Base-by-base conservation (phyloP, 352 stramenopile genomes). In the Pythium myriotylum region DNA sequence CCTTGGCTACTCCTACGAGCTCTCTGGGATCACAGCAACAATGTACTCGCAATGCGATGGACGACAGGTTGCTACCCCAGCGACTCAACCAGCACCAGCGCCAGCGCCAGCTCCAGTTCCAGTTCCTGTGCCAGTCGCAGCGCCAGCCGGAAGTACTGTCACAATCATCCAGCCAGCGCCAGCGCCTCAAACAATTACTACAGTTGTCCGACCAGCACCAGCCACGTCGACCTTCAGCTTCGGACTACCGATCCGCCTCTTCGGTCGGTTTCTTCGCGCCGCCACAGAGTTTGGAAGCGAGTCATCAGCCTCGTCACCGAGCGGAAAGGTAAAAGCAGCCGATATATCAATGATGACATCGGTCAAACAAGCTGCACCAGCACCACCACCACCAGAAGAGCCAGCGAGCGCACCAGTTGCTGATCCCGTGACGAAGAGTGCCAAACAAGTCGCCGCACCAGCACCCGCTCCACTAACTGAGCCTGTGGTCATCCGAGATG, bases 1-100 rank as follows among this genome's bases (percentile, higher is more conserved):
- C 10, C 39, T 77, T 3, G 69, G 69, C 27, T 77, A 77, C 43
- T 54, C 60, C 33, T 77, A 71, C 42, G 69, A 77, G 23, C 45
- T 76, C 0, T 56, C 58, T 0, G 68, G 68, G 1, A 23, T 76
- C 4, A 46, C 70, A 4, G 53, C 56, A 6, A 59, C 53, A 3
- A 52, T 76, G 53, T 76, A 70, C 27, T 59, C 22, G 20, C 24
- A 62, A 35, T 76, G 68, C 22, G 61, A 57, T 22, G 35, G 51
- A 40, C 40, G 14, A 17, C 27, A 33, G 2, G 19, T 19, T 19
- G 24, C 23, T 0, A 20, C 32, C 23, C 43, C 51, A 24, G 41
- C n/a, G 12, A 27, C 52, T 27, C 58, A 62, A 32, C 64, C 43
- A 26, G 48, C 20, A 12, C 46, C 47, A 23, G 26, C 14, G 16